Evolutionary conservation across 768 basidiomycete species (phyloP), one percentile per base, ranked within the genome.

Genomic region (Hericium erinaceus): DNA sequence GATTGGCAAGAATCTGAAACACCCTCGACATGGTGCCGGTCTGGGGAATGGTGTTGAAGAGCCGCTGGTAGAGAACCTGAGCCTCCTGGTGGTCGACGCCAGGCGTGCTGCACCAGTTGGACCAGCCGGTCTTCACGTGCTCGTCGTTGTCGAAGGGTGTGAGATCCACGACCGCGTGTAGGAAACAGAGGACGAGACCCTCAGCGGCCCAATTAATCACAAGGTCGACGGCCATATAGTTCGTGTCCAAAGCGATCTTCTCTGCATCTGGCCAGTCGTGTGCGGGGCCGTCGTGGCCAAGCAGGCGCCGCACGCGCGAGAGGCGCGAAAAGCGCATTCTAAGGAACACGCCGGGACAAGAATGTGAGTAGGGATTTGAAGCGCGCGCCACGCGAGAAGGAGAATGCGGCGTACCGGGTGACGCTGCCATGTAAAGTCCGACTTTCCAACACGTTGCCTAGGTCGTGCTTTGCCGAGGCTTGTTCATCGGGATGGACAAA

Each of bases 151-250:
- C 88, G 39, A 77, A 77, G 54, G 79, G 76, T 13, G 70, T 77
- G 58, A 89, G 77, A 77, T 92, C 89, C 59, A 82, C 81, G 37
- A 83, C 82, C 44, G 91, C 90, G 65, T 94, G 91, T 52, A 92
- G 81, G 75, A 94, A 94, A 70, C 91, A 92, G 38, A 94, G 77
- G 58, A 92, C 88, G 67, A 94, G 81, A 58, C 84, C 87, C 60
- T 92, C 87, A 15, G 89, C 88, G 52, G 89, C 90, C 82, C 85
- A 89, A 70, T 92, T 94, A 67, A 92, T 87, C 65, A 92, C 90
- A 65, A 94, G 83, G 72, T 94, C 90, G 59, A 89, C 86, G 5
- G 85, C 84, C 82, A 92, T 85, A 70, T 92, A 93, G 67, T 90
- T 74, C 28, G 74, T 71, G 74, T 93, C 89, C 16, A 83, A 65